phyloP scores from a whole-genome alignment of 306 rosid genomes.

The Cicer judaicum region DNA sequence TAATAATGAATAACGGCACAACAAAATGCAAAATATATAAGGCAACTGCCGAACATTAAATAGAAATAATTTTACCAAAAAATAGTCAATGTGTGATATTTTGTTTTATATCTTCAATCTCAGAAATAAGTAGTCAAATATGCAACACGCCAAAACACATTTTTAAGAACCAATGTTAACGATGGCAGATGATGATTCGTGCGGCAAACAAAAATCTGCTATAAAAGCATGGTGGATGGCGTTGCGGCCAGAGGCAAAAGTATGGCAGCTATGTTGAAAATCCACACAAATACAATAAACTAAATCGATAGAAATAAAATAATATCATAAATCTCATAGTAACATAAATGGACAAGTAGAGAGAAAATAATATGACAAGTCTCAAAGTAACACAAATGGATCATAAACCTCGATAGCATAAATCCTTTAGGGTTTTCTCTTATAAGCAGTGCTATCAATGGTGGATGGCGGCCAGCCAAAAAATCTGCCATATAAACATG shows the following conservation, averaged over 20 bases:
- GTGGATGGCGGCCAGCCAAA: not conserved
- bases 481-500: not conserved
- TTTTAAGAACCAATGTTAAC: slow-evolving; percentile 13
- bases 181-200: not conserved
- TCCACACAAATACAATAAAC: slow-evolving; percentile 1
- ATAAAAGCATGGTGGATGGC: not conserved
- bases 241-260: not conserved
- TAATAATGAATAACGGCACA: slow-evolving; percentile 64
- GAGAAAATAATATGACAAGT: not conserved
- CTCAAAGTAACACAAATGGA: not conserved
- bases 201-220: not conserved
- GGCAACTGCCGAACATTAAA: slow-evolving; percentile 22
- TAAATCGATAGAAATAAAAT: not conserved
- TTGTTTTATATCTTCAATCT: slow-evolving; percentile 17
- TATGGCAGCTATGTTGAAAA: not conserved
- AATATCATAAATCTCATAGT: not conserved
- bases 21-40: not conserved
- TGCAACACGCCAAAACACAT: slow-evolving; percentile 8
- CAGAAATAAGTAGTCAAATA: slow-evolving; percentile 9
- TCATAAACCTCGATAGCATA: not conserved
- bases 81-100: slow-evolving; percentile 13
- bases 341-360: not conserved
- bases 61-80: slow-evolving; percentile 28
- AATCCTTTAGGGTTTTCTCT: slow-evolving; percentile 14
- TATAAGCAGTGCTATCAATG: not conserved